Percentiles rank a stretch among this genome's conserved stretches.
Conservation (phyloP, 805 yeast species). For the Starmerella apis region DNA sequence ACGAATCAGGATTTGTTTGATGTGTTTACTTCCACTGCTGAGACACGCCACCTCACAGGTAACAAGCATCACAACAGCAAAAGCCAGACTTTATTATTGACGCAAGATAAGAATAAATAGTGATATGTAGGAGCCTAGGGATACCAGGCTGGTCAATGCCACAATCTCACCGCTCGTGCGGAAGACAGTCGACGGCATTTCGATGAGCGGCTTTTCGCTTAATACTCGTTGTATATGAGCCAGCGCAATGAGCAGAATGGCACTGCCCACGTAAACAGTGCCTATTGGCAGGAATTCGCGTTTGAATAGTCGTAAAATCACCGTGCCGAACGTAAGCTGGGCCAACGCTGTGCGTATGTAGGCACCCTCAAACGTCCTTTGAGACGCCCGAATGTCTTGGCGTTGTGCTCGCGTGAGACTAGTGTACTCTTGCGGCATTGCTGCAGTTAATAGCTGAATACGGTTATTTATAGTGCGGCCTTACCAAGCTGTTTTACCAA, state of each 20-base stretch:
- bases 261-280: conserved; percentile 52
- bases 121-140: conserved; percentile 42
- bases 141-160: conserved; percentile 41
- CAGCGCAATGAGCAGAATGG: conserved; percentile 37
- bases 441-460: not conserved
- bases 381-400: conserved; percentile 47
- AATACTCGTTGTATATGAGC: conserved; percentile 30
- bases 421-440: conserved; percentile 12
- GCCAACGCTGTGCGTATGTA: conserved; percentile 65
- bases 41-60: not conserved
- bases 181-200: conserved; percentile 36
- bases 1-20: too few species aligned
- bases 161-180: conserved; percentile 56
- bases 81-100: not conserved
- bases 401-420: conserved; percentile 22
- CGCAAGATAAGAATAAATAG: conserved; percentile 36
- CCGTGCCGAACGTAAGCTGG: conserved; percentile 52
- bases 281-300: conserved; percentile 58
- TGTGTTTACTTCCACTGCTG: not conserved
- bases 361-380: conserved; percentile 78
- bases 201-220: conserved; percentile 33
- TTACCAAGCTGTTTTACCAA: too few species aligned
- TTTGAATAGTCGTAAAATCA: conserved; percentile 55
- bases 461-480: too few species aligned
- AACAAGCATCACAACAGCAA: not conserved